These are phyloP conservation scores for Spirogloea muscicola DNA, from an alignment of 139 green algal species.

Conservation along the genomic window DNA sequence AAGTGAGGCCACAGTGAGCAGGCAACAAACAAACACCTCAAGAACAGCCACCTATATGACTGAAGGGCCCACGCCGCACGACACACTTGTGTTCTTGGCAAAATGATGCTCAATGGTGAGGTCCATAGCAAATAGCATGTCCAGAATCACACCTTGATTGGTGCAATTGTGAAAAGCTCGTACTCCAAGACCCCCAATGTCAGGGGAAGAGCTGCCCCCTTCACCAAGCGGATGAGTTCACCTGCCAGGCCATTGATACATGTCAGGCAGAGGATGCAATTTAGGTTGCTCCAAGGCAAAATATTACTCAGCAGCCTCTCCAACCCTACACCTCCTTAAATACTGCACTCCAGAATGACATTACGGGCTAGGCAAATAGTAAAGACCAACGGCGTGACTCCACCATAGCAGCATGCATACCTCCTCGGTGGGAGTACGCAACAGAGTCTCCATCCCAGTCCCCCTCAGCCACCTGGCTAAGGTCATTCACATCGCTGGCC, in stretches of 20 bases:
- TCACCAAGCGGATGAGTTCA: background rate
- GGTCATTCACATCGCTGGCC: constrained; percentile 3
- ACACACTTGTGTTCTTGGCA: too few species aligned
- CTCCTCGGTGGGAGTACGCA: constrained; percentile 17
- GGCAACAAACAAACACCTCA: too few species aligned
- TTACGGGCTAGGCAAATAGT: too few species aligned
- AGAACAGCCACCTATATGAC: too few species aligned
- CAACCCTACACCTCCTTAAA: too few species aligned
- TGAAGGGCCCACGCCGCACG: too few species aligned
- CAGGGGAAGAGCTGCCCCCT: background rate
- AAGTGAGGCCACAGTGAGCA: background rate
- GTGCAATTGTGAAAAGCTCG: background rate
- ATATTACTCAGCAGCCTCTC: too few species aligned
- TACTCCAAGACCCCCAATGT: background rate
- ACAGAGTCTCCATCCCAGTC: constrained; percentile 17
- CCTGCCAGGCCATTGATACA: background rate
- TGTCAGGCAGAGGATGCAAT: background rate
- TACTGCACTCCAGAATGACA: too few species aligned
- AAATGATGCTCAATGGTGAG: too few species aligned
- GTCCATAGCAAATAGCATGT: too few species aligned
- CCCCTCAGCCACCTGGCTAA: background rate
- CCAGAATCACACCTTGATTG: background rate
- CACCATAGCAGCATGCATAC: background rate
- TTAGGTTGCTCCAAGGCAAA: too few species aligned
- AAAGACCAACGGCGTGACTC: too few species aligned